These are phyloP conservation scores for Diaporthe amygdali DNA, from an alignment of 2,329 filamentous ascomycete species.

Conservation along the genomic window DNA sequence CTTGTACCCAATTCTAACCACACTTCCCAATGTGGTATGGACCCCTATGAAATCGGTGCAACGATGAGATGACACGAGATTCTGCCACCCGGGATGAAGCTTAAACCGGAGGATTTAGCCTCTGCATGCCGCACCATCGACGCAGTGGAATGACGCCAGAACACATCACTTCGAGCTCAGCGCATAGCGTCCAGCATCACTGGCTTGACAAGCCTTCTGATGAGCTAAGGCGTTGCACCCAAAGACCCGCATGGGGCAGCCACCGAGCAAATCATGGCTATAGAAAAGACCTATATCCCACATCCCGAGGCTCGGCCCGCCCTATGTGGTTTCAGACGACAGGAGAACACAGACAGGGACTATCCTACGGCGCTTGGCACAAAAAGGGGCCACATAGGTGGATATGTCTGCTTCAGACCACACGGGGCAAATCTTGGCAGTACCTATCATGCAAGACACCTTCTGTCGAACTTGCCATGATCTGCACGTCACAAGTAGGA, in stretches of 20 bases:
- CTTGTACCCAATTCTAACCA: neutral
- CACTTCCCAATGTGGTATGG: neutral
- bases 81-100: conserved; percentile 1
- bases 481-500: neutral
- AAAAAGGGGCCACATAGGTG: too few relatives aligned
- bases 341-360: neutral
- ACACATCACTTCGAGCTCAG: neutral
- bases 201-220: neutral
- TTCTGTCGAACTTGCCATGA: conserved; percentile 1
- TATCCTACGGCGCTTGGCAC: neutral
- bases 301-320: conserved; percentile 4
- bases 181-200: neutral
- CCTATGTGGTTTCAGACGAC: neutral
- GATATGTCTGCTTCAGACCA: neutral
- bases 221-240: neutral
- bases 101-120: conserved; percentile 2
- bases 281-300: neutral
- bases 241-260: neutral
- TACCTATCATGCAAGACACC: neutral
- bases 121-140: neutral
- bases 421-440: conserved; percentile 4
- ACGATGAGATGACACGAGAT: conserved; percentile 2
- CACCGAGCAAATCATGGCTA: neutral
- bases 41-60: neutral
- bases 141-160: neutral